These are phyloP conservation scores for Colletotrichum australisinense DNA, from an alignment of 2,329 filamentous ascomycete genomes.

Conservation along the genomic window DNA sequence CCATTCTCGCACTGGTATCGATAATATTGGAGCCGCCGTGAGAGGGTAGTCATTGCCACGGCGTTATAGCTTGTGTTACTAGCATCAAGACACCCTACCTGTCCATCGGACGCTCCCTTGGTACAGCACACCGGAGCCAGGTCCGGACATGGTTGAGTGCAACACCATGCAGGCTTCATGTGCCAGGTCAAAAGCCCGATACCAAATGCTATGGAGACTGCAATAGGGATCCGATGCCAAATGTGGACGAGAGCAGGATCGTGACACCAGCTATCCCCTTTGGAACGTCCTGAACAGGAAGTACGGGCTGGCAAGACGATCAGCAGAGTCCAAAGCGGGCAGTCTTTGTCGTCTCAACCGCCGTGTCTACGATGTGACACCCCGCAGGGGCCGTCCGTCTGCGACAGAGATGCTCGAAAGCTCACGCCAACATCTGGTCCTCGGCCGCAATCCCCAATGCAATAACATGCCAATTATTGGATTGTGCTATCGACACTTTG, in stretches of 20 bases:
- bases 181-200: not conserved
- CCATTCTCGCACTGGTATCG: not conserved
- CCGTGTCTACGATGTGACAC: not conserved
- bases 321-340: not conserved
- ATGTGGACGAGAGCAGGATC: not conserved
- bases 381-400: slow-evolving; percentile 23
- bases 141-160: slow-evolving; percentile 1
- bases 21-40: not conserved
- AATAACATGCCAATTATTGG: slow-evolving; percentile 7
- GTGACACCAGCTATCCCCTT: not conserved
- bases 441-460: not conserved
- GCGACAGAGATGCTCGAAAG: slow-evolving; percentile 7
- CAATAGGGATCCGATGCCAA: not conserved
- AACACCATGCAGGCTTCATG: not conserved
- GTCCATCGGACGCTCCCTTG: not conserved
- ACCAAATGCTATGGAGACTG: not conserved
- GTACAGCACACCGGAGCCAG: slow-evolving; percentile 9
- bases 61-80: not conserved
- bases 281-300: not conserved
- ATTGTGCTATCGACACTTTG: not conserved
- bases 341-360: not conserved
- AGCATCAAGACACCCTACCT: not conserved
- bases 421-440: not conserved
- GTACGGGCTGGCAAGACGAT: not conserved
- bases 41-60: not conserved